Percentiles rank a stretch among this genome's conserved stretches.
Evolutionary conservation across 2,329 filamentous ascomycete species (phyloP).

Genomic region (Plenodomus biglobosus): DNA sequence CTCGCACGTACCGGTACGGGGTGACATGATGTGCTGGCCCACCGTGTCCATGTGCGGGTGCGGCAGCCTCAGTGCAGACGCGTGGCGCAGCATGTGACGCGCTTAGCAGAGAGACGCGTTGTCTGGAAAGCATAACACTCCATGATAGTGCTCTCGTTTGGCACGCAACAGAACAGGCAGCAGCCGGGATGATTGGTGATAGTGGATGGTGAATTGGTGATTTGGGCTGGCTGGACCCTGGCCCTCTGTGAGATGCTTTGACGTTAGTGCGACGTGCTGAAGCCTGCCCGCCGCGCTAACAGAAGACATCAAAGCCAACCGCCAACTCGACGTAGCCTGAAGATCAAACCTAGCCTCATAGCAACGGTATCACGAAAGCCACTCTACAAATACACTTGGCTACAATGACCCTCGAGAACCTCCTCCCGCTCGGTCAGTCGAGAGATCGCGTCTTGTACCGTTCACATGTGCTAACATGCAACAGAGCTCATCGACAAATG

Average conservation of each 20-base stretch:
- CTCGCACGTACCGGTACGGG: neutral
- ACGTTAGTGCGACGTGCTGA: slow-evolving; percentile 17
- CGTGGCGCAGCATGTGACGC: slow-evolving; percentile 21
- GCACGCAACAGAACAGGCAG: slow-evolving; percentile 26
- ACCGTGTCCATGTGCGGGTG: neutral
- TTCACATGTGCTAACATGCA: slow-evolving; percentile 14
- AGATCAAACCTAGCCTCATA: slow-evolving; percentile 7
- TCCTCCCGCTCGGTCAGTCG: slow-evolving; percentile 36
- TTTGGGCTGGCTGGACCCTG: slow-evolving; percentile 9
- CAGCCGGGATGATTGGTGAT: slow-evolving; percentile 15
- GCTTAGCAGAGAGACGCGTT: slow-evolving; percentile 30
- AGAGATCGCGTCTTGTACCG: neutral
- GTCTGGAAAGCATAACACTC: slow-evolving; percentile 39
- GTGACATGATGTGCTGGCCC: neutral
- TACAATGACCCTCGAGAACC: slow-evolving; percentile 33
- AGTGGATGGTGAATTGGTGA: slow-evolving; percentile 15
- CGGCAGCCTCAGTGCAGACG: slow-evolving; percentile 16
- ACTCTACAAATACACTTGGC: slow-evolving; percentile 1
- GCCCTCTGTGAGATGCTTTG: slow-evolving; percentile 9
- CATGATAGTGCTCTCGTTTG: slow-evolving; percentile 39
- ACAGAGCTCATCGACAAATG: slow-evolving; percentile 98
- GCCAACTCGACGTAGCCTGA: slow-evolving; percentile 9
- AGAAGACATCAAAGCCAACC: slow-evolving; percentile 16
- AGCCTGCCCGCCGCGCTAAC: slow-evolving; percentile 17
- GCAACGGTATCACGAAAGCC: neutral